A percentile compares a stretch with the other conserved stretches of the same genome.
Evolutionary conservation across 1,284 basidiomycete species (phyloP).

Genomic region (Leccinum fallax): DNA sequence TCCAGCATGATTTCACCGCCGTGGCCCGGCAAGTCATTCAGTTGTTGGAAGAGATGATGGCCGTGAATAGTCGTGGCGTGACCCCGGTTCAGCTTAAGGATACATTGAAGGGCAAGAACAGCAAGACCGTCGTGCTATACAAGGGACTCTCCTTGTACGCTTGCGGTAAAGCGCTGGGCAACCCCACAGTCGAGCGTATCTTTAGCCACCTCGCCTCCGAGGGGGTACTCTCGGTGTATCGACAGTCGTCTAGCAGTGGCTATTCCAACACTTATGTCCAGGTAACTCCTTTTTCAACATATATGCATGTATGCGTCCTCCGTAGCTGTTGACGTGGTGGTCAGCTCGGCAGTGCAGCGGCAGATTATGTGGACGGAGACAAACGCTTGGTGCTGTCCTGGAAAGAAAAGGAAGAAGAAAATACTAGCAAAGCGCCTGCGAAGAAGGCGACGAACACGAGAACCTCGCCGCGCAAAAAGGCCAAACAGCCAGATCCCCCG

Average conservation of each 20-base stretch:
- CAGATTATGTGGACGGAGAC: conserved; percentile 24
- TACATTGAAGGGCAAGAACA: conserved; percentile 65
- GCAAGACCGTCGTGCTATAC: conserved; percentile 46
- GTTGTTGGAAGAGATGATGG: conserved; percentile 52
- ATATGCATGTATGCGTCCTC: not conserved
- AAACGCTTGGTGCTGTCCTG: conserved; percentile 29
- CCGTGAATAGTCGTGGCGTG: conserved; percentile 38
- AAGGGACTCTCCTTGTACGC: conserved; percentile 58
- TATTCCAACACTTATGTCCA: conserved; percentile 34
- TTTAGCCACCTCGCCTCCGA: conserved; percentile 51
- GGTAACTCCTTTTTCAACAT: conserved; percentile 12
- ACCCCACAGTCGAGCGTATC: conserved; percentile 62
- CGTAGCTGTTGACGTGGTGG: conserved; percentile 6
- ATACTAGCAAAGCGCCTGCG: conserved; percentile 25
- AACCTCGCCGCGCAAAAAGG: conserved; percentile 21
- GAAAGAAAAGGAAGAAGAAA: conserved; percentile 25
- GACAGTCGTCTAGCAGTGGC: conserved; percentile 42
- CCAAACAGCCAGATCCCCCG: conserved; percentile 19
- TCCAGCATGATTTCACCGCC: conserved; percentile 54
- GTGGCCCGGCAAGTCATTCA: conserved; percentile 51
- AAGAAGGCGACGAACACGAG: conserved; percentile 20
- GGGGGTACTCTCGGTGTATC: conserved; percentile 40
- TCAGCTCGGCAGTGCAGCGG: conserved; percentile 29
- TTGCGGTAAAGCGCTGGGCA: conserved; percentile 49
- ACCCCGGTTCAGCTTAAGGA: conserved; percentile 54